Percentiles rank a stretch among this genome's conserved stretches.
Evolutionary conservation across 2,329 filamentous ascomycete species (phyloP).

Genomic region (Colletotrichum acutatum): DNA sequence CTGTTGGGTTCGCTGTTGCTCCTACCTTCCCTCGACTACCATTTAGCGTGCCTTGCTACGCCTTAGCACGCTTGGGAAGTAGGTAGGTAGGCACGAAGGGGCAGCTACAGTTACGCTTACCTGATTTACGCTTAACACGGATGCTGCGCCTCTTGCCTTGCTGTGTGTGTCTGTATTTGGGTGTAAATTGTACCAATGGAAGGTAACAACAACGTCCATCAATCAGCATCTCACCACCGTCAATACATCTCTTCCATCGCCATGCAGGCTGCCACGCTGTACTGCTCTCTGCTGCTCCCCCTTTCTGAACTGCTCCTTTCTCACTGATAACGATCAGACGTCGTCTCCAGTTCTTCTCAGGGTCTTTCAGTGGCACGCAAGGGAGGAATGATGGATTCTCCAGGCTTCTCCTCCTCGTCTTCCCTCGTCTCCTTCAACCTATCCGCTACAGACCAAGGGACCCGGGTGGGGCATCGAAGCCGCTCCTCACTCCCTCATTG

Average conservation of each 20-base stretch:
- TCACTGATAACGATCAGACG: neutral
- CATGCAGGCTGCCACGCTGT: too few relatives aligned
- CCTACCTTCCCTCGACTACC: neutral
- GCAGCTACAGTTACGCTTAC: neutral
- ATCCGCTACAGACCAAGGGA: neutral
- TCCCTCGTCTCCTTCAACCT: neutral
- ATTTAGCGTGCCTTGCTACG: neutral
- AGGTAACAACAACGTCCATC: neutral
- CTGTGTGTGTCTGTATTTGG: neutral
- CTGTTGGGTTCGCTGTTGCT: neutral
- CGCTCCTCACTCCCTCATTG: neutral
- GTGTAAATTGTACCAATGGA: neutral
- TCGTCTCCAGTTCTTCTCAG: slow-evolving; percentile 3
- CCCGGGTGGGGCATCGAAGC: neutral
- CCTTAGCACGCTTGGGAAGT: neutral
- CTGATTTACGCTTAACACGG: neutral
- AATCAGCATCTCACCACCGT: neutral
- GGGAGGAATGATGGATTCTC: neutral
- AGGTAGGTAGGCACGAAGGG: neutral
- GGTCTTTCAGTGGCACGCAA: slow-evolving; percentile 10
- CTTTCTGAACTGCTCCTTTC: neutral
- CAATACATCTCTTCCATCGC: neutral
- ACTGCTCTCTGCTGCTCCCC: neutral
- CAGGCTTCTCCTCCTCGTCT: neutral
- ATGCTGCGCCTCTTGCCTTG: neutral